Conservation (phyloP, 2,329 filamentous ascomycete species). For the Ceratocystiopsis minuta region DNA sequence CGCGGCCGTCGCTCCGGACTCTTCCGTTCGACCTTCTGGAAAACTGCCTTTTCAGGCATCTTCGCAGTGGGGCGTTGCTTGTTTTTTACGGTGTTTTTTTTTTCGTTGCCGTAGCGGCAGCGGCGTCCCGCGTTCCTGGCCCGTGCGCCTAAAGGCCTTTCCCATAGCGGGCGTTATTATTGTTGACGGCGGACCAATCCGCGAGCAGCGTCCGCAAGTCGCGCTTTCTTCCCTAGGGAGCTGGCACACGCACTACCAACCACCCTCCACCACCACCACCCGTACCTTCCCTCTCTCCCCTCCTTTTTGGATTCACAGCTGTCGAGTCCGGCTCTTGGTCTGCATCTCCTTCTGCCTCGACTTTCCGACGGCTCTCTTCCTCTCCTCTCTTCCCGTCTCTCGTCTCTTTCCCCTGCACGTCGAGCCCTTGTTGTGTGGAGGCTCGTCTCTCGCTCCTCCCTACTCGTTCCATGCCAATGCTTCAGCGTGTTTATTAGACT, state of each 20-base stretch:
- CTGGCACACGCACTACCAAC: too few species aligned
- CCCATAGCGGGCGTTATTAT: constrained; percentile 10
- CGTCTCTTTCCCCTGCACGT: constrained; percentile 2
- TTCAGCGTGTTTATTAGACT: constrained; percentile 3
- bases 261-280: too few species aligned
- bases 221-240: constrained; percentile 2
- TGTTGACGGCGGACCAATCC: constrained; percentile 11
- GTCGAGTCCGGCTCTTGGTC: background rate
- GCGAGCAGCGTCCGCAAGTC: constrained; percentile 4
- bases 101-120: background rate
- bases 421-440: background rate
- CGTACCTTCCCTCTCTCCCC: constrained; percentile 1
- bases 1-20: too few species aligned
- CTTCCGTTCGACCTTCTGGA: constrained; percentile 5
- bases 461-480: constrained; percentile 5
- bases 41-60: constrained; percentile 5
- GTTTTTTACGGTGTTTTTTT: constrained; percentile 6
- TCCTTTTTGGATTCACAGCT: background rate
- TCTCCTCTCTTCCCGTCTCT: background rate
- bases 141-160: constrained; percentile 9
- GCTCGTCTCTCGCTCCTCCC: background rate
- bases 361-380: background rate
- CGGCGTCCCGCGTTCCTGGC: constrained; percentile 8
- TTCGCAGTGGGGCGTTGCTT: background rate
- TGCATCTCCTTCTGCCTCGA: background rate